These are phyloP conservation scores for Agrocybe pediades DNA, from an alignment of 768 basidiomycete genomes.

Conservation along the genomic window DNA sequence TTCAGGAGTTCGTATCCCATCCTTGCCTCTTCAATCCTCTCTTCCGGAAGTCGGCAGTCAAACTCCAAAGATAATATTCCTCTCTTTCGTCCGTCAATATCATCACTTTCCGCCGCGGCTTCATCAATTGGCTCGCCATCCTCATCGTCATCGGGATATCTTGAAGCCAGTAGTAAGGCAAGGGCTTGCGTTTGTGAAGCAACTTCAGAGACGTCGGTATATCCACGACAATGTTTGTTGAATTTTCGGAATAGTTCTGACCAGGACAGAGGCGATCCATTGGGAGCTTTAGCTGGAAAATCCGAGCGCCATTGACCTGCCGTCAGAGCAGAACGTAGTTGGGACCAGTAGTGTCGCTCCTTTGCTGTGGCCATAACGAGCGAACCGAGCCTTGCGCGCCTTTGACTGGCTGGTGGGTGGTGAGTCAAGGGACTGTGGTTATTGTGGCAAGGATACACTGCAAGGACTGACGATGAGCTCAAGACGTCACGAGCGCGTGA, in stretches of 20 bases:
- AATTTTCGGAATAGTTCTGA: slow-evolving; percentile 82
- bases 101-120: slow-evolving; percentile 18
- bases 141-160: slow-evolving; percentile 55
- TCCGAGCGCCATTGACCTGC: slow-evolving; percentile 72
- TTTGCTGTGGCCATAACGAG: slow-evolving; percentile 42
- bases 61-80: slow-evolving; percentile 43
- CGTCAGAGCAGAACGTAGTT: slow-evolving; percentile 70
- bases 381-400: background rate
- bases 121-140: slow-evolving; percentile 34
- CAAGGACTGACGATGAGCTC: background rate
- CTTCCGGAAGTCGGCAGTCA: slow-evolving; percentile 60
- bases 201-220: slow-evolving; percentile 60
- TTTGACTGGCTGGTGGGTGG: background rate
- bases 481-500: background rate
- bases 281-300: slow-evolving; percentile 60
- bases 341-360: slow-evolving; percentile 77
- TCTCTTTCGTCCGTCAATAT: slow-evolving; percentile 19
- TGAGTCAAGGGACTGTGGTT: background rate
- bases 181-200: slow-evolving; percentile 69
- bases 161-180: slow-evolving; percentile 53
- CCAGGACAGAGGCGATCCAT: slow-evolving; percentile 63
- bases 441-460: background rate
- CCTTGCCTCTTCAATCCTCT: slow-evolving; percentile 58
- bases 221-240: slow-evolving; percentile 77
- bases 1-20: slow-evolving; percentile 57